Percentiles rank a stretch among this genome's conserved stretches.
These are phyloP conservation scores for Pogostemon cablin DNA, from an alignment of 257 asterid genomes.

Conservation along the genomic window DNA sequence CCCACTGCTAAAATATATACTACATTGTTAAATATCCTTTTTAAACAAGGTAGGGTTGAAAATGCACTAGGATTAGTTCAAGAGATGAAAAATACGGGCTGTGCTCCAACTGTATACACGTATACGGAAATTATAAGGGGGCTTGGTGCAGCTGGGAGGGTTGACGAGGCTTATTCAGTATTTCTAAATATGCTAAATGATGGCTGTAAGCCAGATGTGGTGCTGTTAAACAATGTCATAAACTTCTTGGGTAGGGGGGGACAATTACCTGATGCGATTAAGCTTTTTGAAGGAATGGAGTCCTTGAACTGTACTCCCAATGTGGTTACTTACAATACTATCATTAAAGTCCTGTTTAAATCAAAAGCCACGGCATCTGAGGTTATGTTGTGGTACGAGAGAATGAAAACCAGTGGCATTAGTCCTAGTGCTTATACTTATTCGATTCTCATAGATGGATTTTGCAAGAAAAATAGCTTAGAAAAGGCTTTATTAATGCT, in stretches of 20 bases:
- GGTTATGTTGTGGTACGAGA: conserved; percentile 65
- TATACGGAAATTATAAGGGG: conserved; percentile 81
- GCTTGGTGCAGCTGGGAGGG: conserved; percentile 74
- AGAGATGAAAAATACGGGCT: conserved; percentile 73
- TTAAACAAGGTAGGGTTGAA: conserved; percentile 62
- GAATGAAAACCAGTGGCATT: conserved; percentile 61
- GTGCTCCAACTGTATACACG: conserved; percentile 77
- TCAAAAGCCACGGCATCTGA: conserved; percentile 66
- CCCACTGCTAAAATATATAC: conserved; percentile 87
- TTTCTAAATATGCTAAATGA: conserved; percentile 63
- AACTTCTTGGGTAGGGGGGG: conserved; percentile 73
- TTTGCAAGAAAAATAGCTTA: conserved; percentile 74
- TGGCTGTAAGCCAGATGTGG: conserved; percentile 82
- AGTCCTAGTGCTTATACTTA: conserved; percentile 79
- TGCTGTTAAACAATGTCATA: conserved; percentile 74
- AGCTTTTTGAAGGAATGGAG: conserved; percentile 78
- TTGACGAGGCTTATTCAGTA: conserved; percentile 73
- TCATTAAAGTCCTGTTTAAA: conserved; percentile 73
- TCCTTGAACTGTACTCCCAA: conserved; percentile 68
- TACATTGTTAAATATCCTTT: conserved; percentile 59
- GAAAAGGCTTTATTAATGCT: conserved; percentile 76
- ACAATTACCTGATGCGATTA: conserved; percentile 64
- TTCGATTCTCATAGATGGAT: conserved; percentile 86
- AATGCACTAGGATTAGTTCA: conserved; percentile 61
- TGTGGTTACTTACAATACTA: conserved; percentile 85